phyloP scores from a whole-genome alignment of 768 basidiomycete genomes.

The Neoboletus magnificus region DNA sequence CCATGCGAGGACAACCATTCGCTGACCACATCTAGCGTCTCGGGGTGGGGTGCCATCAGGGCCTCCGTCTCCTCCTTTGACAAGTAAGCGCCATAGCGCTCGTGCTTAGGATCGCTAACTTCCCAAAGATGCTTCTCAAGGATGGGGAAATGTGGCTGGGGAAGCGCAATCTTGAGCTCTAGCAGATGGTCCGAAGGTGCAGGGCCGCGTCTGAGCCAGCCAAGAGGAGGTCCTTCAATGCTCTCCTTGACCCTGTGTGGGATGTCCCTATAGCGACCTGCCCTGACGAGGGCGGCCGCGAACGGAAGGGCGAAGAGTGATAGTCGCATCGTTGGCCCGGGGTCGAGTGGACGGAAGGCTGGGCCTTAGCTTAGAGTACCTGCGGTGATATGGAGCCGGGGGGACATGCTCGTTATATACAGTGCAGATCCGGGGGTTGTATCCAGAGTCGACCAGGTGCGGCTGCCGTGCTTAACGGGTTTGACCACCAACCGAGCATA shows the following conservation, averaged over 20 bases:
- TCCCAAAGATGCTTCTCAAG: slow-evolving; percentile 54
- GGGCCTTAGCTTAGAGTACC: not conserved
- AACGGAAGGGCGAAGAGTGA: slow-evolving; percentile 12
- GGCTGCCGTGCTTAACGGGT: not conserved
- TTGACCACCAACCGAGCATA: not conserved
- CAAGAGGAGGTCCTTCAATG: slow-evolving; percentile 40
- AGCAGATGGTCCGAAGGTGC: slow-evolving; percentile 47
- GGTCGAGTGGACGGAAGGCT: not conserved
- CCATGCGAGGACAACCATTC: slow-evolving; percentile 62
- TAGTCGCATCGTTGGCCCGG: slow-evolving; percentile 8
- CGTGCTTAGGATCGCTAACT: slow-evolving; percentile 55
- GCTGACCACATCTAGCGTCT: slow-evolving; percentile 51
- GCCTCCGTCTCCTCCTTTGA: slow-evolving; percentile 64
- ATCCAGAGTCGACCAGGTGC: not conserved
- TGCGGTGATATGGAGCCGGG: not conserved
- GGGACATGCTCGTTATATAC: slow-evolving; percentile 9
- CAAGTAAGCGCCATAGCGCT: slow-evolving; percentile 53
- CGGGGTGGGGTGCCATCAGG: slow-evolving; percentile 54
- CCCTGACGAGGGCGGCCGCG: slow-evolving; percentile 9
- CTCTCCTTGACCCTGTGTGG: slow-evolving; percentile 47
- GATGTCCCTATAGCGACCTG: slow-evolving; percentile 6
- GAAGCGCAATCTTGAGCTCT: slow-evolving; percentile 55
- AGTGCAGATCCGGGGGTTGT: not conserved
- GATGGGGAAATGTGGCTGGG: slow-evolving; percentile 46
- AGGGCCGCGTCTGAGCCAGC: slow-evolving; percentile 44